These are phyloP conservation scores for Pachysandra terminalis DNA, from an alignment of 164 flowering plant species.

Conservation along the genomic window DNA sequence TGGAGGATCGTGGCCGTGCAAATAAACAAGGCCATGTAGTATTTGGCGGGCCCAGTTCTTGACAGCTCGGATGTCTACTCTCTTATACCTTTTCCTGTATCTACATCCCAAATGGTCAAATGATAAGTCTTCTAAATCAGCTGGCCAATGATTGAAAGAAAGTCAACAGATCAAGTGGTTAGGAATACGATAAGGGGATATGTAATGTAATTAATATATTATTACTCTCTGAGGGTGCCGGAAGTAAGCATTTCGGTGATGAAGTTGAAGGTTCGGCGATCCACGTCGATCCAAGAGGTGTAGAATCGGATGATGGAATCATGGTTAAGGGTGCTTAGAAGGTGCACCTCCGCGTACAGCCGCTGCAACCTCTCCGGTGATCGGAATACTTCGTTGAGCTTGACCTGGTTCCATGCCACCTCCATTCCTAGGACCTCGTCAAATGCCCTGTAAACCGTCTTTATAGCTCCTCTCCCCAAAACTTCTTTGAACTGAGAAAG, in stretches of 20 bases:
- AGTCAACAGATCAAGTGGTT: too few species aligned
- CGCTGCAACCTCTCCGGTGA: slow-evolving; percentile 70
- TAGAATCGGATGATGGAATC: slow-evolving; percentile 62
- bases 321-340: slow-evolving; percentile 75
- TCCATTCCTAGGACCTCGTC: slow-evolving; percentile 82
- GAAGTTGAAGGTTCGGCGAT: slow-evolving; percentile 75
- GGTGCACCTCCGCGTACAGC: slow-evolving; percentile 84
- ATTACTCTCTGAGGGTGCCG: slow-evolving; percentile 87
- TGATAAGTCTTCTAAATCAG: too few species aligned
- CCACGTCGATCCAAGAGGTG: slow-evolving; percentile 72
- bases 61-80: slow-evolving; percentile 61
- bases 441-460: slow-evolving; percentile 78
- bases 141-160: too few species aligned
- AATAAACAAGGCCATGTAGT: slow-evolving; percentile 68
- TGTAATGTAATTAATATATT: neutral
- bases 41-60: slow-evolving; percentile 94
- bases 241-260: slow-evolving; percentile 95
- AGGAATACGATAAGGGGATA: neutral
- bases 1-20: slow-evolving; percentile 83
- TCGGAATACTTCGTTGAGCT: slow-evolving; percentile 49
- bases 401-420: slow-evolving; percentile 89
- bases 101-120: slow-evolving; percentile 24
- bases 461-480: slow-evolving; percentile 86
- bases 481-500: slow-evolving; percentile 57
- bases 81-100: slow-evolving; percentile 58